Percentiles rank a stretch among this genome's conserved stretches.
phyloP scores from a whole-genome alignment of 1,284 basidiomycete species.

The Melanopsichium pennsylvanicum region DNA sequence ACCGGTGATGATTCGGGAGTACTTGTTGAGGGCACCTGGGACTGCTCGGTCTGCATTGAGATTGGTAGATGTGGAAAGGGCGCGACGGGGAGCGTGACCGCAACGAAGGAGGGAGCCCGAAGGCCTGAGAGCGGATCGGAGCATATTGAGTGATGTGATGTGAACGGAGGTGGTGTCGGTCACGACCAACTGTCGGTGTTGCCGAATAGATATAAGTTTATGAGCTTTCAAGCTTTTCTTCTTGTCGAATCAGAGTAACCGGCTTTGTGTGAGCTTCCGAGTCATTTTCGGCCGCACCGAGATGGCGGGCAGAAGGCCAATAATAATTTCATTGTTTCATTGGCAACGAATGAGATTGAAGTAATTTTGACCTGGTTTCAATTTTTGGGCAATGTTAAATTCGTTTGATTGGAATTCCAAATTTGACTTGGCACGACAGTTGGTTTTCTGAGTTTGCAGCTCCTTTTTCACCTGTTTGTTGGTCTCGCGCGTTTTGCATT shows the following conservation, averaged over 20 bases:
- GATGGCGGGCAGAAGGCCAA: too few relatives aligned
- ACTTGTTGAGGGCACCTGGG: constrained; percentile 60
- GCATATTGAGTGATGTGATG: constrained; percentile 10
- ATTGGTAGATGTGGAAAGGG: constrained; percentile 20
- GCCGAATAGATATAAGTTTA: not conserved
- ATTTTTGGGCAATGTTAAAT: too few relatives aligned
- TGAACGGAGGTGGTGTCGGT: constrained; percentile 3
- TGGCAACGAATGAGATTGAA: too few relatives aligned
- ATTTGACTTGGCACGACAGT: constrained; percentile 18
- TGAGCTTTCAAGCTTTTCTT: constrained; percentile 3
- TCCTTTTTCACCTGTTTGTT: too few relatives aligned
- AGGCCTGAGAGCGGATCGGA: constrained; percentile 25
- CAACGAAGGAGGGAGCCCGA: constrained; percentile 22
- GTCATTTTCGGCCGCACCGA: constrained; percentile 10
- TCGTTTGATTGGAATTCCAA: constrained; percentile 8
- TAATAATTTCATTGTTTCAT: constrained; percentile 26
- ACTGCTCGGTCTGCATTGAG: constrained; percentile 36
- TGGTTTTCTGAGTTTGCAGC: too few relatives aligned
- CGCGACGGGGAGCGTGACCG: constrained; percentile 17
- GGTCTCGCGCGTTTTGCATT: constrained; percentile 9
- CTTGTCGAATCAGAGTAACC: constrained; percentile 1
- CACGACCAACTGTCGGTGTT: not conserved
- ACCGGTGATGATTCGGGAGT: constrained; percentile 60
- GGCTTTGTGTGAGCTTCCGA: too few relatives aligned
- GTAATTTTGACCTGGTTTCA: too few relatives aligned